Evolutionary conservation across 1,284 basidiomycete genomes (phyloP), one percentile per base, ranked within the genome.

Genomic region (Moniliella sp.): DNA sequence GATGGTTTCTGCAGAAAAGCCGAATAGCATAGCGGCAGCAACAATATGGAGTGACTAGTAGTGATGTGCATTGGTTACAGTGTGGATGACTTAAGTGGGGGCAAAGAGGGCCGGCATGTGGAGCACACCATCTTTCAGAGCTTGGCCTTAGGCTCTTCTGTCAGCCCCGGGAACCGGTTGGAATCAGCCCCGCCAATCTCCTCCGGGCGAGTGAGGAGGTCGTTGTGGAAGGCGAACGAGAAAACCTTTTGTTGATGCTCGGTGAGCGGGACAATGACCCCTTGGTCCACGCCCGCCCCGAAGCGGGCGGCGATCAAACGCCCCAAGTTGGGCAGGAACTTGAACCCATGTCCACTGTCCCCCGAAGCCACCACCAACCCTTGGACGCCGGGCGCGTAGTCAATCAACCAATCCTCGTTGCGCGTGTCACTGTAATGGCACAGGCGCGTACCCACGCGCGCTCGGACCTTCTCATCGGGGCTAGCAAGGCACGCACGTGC

Each of bases 381-480:
- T 2, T 58, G 36, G 31, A 53, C 61, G 30, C 57, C 50, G 0
- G 62, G 61, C 31, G 63, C 61, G 39, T 61, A 57, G 40, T 67
- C 65, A 42, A 68, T 61, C 28, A 68, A 45, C 63, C 65, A 67
- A 39, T 62, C 61, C 23, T 59, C 58, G 25, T 67, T 64, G 15
- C 57, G 50, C 1, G 64, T 62, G 23, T 66, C 62, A 0, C 52
- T 50, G 52, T 63, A 82, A 78, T 80, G 84, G 63, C 82, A 86
- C 41, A 86, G 64, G 32, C 82, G 67, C 4, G 78, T 82, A 3
- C 62, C 64, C 14, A 61, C 59, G n/a, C n/a, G n/a, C n/a, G n/a
- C n/a, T n/a, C n/a, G n/a, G 45, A 80, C 75, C 0, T 18, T 4
- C 2, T 23, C 34, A 4, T 29, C 27, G 21, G 21, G 7, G 21